These are phyloP conservation scores for Leccinum sublutescens DNA, from an alignment of 768 basidiomycete genomes.

Conservation along the genomic window DNA sequence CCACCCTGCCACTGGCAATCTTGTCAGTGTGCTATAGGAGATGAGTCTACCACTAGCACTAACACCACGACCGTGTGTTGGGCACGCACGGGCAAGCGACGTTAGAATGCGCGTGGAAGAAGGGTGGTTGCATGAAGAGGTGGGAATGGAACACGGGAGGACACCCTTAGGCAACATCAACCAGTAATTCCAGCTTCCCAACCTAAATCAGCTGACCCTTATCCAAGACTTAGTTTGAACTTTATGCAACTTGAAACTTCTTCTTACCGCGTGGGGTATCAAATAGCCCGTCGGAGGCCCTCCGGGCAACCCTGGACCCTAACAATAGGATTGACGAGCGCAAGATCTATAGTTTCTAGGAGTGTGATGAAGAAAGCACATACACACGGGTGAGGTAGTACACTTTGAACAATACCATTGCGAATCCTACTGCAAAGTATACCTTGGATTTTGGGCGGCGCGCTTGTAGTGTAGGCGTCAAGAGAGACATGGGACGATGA, in stretches of 20 bases:
- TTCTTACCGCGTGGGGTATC: no score
- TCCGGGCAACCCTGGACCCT: neutral
- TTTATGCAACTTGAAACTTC: neutral
- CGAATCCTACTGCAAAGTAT: no score
- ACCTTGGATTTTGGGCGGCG: no score
- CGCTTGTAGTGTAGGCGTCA: no score
- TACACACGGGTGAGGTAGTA: no score
- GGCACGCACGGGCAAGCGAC: neutral
- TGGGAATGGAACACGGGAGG: neutral
- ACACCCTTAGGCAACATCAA: neutral
- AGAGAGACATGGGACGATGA: no score
- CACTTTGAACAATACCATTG: no score
- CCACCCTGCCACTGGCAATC: neutral
- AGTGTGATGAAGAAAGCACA: no score
- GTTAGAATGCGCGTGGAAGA: neutral
- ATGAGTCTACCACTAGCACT: neutral
- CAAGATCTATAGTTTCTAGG: neutral
- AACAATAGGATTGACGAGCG: neutral
- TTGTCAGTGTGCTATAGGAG: neutral
- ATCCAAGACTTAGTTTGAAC: neutral
- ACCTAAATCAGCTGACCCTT: neutral
- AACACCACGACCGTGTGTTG: neutral
- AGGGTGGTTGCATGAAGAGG: neutral
- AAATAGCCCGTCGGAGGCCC: no score
- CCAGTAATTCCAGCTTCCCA: no score